phyloP scores from a whole-genome alignment of 768 basidiomycete genomes.

The Rubroboletus pulcherrimus region DNA sequence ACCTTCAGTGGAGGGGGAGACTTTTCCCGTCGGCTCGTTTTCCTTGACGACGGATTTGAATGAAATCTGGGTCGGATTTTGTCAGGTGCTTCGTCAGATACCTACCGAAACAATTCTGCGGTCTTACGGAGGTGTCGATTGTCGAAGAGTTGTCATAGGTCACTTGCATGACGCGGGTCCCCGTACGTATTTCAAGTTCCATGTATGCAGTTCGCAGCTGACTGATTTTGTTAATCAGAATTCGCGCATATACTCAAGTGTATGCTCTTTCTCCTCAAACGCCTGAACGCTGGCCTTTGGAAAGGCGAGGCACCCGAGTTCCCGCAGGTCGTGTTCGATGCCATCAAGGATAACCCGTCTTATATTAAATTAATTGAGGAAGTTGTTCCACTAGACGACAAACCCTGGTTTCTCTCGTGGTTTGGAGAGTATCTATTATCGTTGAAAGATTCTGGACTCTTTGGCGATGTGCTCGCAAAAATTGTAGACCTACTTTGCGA shows the following conservation, averaged over 20 bases:
- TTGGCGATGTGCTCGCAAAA: slow-evolving; percentile 68
- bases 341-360: slow-evolving; percentile 73
- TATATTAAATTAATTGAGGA: slow-evolving; percentile 46
- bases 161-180: slow-evolving; percentile 59
- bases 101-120: slow-evolving; percentile 43
- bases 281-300: slow-evolving; percentile 62
- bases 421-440: slow-evolving; percentile 60
- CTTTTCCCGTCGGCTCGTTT: slow-evolving; percentile 5
- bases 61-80: slow-evolving; percentile 52
- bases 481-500: slow-evolving; percentile 73
- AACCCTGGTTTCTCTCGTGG: slow-evolving; percentile 58
- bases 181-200: slow-evolving; percentile 44
- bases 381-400: slow-evolving; percentile 30
- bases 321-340: slow-evolving; percentile 75
- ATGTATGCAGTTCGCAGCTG: neutral
- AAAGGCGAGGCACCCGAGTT: slow-evolving; percentile 63
- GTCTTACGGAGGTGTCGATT: slow-evolving; percentile 35
- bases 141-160: slow-evolving; percentile 52
- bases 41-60: slow-evolving; percentile 37
- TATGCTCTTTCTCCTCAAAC: slow-evolving; percentile 57
- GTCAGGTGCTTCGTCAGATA: slow-evolving; percentile 47
- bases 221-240: slow-evolving; percentile 38
- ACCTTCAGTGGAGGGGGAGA: slow-evolving; percentile 4
- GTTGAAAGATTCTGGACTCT: slow-evolving; percentile 45
- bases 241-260: slow-evolving; percentile 56